These are phyloP conservation scores for Solanum dulcamara DNA, from an alignment of 257 asterid species.

Conservation along the genomic window DNA sequence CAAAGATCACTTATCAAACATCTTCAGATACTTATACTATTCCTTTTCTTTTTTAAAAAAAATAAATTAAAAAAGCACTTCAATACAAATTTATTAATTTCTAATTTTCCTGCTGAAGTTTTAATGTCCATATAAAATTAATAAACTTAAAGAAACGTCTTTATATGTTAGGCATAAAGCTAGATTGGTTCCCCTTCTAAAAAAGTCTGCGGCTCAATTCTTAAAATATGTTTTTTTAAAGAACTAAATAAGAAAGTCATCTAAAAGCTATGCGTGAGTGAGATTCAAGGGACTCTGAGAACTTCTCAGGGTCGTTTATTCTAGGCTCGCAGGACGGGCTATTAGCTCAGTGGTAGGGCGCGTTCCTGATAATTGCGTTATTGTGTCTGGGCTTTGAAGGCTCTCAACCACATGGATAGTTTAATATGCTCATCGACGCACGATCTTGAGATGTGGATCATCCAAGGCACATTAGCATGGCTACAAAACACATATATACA, in stretches of 20 bases:
- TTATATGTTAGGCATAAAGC: constrained; percentile 14
- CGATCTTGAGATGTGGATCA: no score
- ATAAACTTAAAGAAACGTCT: constrained; percentile 16
- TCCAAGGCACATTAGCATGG: no score
- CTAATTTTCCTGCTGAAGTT: constrained; percentile 14
- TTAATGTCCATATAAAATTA: neutral
- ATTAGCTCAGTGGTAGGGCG: no score
- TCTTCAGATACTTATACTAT: constrained; percentile 2
- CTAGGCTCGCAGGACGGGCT: no score
- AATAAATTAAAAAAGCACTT: constrained; percentile 12
- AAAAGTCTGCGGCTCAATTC: neutral
- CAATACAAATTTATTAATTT: neutral
- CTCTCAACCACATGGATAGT: no score
- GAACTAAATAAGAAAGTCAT: neutral
- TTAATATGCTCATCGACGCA: no score
- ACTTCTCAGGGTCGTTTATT: neutral
- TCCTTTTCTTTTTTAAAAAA: constrained; percentile 14
- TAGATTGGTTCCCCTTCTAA: constrained; percentile 1
- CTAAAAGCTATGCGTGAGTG: neutral
- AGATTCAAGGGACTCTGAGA: neutral
- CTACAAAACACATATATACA: neutral
- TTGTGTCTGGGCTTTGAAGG: no score
- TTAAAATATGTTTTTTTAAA: neutral
- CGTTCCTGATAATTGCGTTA: no score
- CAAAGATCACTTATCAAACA: constrained; percentile 4